These are phyloP conservation scores for Amanita fuliginea DNA, from an alignment of 768 basidiomycete genomes.

Conservation along the genomic window DNA sequence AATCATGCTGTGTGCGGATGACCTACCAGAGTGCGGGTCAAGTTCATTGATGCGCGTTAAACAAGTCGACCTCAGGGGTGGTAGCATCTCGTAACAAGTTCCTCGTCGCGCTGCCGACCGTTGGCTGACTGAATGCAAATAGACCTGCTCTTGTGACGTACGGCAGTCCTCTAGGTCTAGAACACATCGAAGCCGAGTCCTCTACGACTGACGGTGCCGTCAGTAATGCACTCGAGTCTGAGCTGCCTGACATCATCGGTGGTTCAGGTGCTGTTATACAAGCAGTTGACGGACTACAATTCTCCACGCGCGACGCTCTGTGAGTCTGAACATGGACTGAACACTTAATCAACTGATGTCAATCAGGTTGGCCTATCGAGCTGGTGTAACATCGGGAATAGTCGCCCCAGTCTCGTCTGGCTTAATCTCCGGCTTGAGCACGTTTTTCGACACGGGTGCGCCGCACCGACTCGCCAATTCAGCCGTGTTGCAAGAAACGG, in stretches of 20 bases:
- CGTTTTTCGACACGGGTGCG: constrained; percentile 45
- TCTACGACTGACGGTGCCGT: constrained; percentile 52
- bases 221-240: constrained; percentile 30
- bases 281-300: constrained; percentile 68
- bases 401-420: constrained; percentile 39
- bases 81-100: constrained; percentile 43
- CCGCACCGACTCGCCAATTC: constrained; percentile 42
- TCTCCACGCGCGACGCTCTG: constrained; percentile 46
- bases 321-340: constrained; percentile 12
- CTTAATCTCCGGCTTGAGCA: constrained; percentile 46
- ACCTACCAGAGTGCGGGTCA: constrained; percentile 14
- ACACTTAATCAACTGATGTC: background rate
- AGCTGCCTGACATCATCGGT: constrained; percentile 32
- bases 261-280: constrained; percentile 28
- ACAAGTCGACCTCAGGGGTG: constrained; percentile 54
- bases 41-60: constrained; percentile 10
- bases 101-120: constrained; percentile 11
- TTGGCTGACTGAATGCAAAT: constrained; percentile 7
- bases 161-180: constrained; percentile 52
- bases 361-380: constrained; percentile 43
- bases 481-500: constrained; percentile 48
- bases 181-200: constrained; percentile 48
- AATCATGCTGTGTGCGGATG: constrained; percentile 32
- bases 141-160: constrained; percentile 55
- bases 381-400: constrained; percentile 54